Base-by-base conservation (phyloP, 495 filamentous ascomycete genomes). In the Penicillium verhagenii region DNA sequence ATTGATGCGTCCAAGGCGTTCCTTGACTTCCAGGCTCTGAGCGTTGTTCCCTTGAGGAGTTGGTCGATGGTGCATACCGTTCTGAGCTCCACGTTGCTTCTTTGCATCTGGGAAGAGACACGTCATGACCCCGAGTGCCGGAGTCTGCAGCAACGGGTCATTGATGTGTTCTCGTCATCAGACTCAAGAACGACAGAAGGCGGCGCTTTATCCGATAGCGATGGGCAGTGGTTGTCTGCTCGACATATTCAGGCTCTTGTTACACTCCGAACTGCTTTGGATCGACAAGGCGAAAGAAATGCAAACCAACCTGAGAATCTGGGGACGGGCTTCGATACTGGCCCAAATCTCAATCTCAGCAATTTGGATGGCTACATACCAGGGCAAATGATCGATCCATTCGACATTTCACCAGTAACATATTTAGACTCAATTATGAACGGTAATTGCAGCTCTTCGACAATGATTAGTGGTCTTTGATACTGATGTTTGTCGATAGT, bases 41-140 rank as follows among this genome's bases (percentile, higher is more conserved):
- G 69, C 18, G 57, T 70, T 19, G 66, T 73, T 0, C 72, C 70
- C 0, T 29, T 72, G 9, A 56, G 72, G 0, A 74, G 51, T 25
- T 73, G 70, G 68, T 75, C 70, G 1, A 75, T 75, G 70, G 63
- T 73, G 9, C 69, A 72, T 52, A 70, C 70, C 0, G 72, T 68
- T 4, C 46, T 73, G 0, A 73, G 68, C 39, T 75, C 72, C 0
- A 72, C 70, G 0, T 43, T 75, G 13, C 61, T 75, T 3, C 67
- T 75, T 8, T 71, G 68, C 23, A 72, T 71, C 29, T 75, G 70
- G 72, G 64, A 70, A 37, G 70, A 72, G 38, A 75, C 72, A 0
- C 62, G 67, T 2, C 60, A 71, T 50, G 69, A 75, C 40, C 31
- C 56, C 0, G 68, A 73, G 50, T 73, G 70, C 38, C 63, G 59